phyloP scores from a whole-genome alignment of 805 yeast species.

The Pichia eremophila region DNA sequence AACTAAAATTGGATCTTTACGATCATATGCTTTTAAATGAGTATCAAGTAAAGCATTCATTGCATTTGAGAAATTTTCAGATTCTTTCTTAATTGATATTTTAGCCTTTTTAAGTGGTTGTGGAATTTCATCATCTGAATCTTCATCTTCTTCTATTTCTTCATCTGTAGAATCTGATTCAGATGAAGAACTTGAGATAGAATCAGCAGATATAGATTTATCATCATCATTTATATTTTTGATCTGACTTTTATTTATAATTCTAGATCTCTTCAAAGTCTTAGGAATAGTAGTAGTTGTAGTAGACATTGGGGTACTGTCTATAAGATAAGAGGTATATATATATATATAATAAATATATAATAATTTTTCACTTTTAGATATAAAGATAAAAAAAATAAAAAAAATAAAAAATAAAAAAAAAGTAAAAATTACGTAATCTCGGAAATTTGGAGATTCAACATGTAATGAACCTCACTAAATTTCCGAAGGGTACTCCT shows the following conservation, averaged over 20 bases:
- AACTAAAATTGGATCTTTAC: slow-evolving; percentile 85
- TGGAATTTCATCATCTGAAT: slow-evolving; percentile 27
- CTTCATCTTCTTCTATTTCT: slow-evolving; percentile 11
- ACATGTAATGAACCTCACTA: too few relatives aligned
- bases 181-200: slow-evolving; percentile 1
- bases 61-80: slow-evolving; percentile 71
- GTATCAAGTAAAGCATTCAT: slow-evolving; percentile 78
- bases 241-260: neutral
- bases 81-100: slow-evolving; percentile 57
- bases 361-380: too few relatives aligned
- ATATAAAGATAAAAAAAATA: too few relatives aligned
- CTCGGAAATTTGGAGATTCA: too few relatives aligned
- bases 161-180: slow-evolving; percentile 14
- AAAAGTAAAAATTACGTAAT: too few relatives aligned
- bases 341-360: too few relatives aligned
- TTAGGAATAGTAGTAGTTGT: neutral
- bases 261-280: neutral
- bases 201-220: neutral
- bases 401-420: too few relatives aligned
- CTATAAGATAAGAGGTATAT: too few relatives aligned
- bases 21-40: slow-evolving; percentile 76
- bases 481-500: too few relatives aligned
- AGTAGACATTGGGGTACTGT: neutral
- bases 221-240: neutral
- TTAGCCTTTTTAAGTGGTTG: slow-evolving; percentile 38